Evolutionary conservation across 768 basidiomycete genomes (phyloP).

Genomic region (Cystobasidium onofrii): DNA sequence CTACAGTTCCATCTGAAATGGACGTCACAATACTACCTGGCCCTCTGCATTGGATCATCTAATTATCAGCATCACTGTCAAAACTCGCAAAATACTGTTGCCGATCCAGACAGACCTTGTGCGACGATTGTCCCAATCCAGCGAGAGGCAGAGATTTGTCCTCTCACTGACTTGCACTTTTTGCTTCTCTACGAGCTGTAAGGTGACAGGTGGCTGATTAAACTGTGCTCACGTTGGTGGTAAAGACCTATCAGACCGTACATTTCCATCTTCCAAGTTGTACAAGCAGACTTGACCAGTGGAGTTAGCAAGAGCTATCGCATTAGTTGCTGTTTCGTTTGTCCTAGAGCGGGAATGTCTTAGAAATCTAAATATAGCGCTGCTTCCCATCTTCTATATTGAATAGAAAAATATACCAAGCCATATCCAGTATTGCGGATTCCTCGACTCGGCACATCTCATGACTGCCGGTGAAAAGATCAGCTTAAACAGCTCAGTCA

Average conservation of each 20-base stretch:
- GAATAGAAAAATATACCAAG: constrained; percentile 61
- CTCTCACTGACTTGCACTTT: constrained; percentile 47
- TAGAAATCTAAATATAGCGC: not conserved
- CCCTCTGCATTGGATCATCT: constrained; percentile 11
- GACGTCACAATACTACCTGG: constrained; percentile 59
- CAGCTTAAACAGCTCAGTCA: not conserved
- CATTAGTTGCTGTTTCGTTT: constrained; percentile 30
- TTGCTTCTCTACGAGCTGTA: constrained; percentile 29
- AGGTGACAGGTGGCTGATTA: too few relatives aligned
- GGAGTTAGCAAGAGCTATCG: constrained; percentile 72
- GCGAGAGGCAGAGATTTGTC: constrained; percentile 69
- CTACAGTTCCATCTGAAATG: constrained; percentile 64
- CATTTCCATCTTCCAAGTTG: constrained; percentile 53
- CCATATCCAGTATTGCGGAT: constrained; percentile 80
- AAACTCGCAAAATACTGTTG: not conserved
- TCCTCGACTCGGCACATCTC: constrained; percentile 59
- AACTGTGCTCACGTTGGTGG: not conserved
- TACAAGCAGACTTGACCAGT: constrained; percentile 68
- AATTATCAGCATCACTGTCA: not conserved
- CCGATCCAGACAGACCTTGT: not conserved
- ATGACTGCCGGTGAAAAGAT: constrained; percentile 38
- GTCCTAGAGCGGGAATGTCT: constrained; percentile 13
- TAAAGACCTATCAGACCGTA: constrained; percentile 42
- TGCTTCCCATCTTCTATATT: not conserved
- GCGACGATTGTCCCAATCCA: constrained; percentile 82